A percentile compares a stretch with the other conserved stretches of the same genome.
Evolutionary conservation across 1,139 yeast genomes (phyloP).

Genomic region (Saccharomycopsis hybrid): DNA sequence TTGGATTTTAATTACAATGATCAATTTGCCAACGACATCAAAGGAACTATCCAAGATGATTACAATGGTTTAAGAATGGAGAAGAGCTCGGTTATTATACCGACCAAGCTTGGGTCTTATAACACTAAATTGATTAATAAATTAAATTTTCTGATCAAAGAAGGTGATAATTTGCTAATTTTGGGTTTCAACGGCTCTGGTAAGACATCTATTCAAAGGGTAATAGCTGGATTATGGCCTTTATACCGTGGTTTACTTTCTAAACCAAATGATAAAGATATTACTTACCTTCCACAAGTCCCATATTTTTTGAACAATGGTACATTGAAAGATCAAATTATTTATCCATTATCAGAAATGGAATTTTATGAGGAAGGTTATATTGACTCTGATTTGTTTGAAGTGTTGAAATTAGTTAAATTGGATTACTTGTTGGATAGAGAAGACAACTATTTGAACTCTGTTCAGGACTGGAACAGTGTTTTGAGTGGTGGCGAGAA

Average conservation of each 20-base stretch:
- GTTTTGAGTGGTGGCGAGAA: conserved; percentile 93
- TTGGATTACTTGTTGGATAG: conserved; percentile 66
- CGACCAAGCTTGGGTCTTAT: conserved; percentile 52
- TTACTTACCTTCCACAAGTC: conserved; percentile 74
- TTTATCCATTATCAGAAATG: conserved; percentile 73
- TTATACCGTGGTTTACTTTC: conserved; percentile 75
- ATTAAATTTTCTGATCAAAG: conserved; percentile 56
- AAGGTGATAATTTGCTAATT: conserved; percentile 68
- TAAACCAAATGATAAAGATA: conserved; percentile 67
- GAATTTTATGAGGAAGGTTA: conserved; percentile 72
- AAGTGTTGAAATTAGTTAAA: conserved; percentile 67
- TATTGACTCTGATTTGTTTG: conserved; percentile 63
- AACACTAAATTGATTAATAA: conserved; percentile 51
- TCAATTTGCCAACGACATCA: conserved; percentile 41
- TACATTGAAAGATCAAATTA: conserved; percentile 79
- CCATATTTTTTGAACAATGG: conserved; percentile 73
- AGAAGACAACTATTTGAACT: conserved; percentile 32
- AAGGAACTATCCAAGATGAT: conserved; percentile 76
- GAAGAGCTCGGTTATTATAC: conserved; percentile 76
- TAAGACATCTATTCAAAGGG: conserved; percentile 78
- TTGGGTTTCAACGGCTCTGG: conserved; percentile 90
- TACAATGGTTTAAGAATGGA: conserved; percentile 80
- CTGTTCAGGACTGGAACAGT: conserved; percentile 76
- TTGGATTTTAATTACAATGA: conserved; percentile 55
- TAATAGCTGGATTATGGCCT: conserved; percentile 91